A percentile compares a stretch with the other conserved stretches of the same genome.
Conservation (phyloP, 139 green algal species). For the Dunaliella sp. region DNA sequence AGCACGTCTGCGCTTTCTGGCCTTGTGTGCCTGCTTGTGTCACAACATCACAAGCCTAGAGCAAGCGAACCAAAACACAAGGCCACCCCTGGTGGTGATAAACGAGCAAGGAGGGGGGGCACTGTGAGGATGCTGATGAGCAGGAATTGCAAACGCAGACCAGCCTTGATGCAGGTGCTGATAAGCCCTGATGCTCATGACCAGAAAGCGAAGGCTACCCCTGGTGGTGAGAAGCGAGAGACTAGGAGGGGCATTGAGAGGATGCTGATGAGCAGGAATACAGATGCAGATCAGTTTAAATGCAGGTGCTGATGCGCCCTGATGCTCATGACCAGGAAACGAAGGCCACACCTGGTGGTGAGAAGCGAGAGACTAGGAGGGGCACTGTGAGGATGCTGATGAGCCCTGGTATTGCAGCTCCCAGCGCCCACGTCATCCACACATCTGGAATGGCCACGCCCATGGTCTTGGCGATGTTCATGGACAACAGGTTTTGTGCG, state of each 20-base stretch:
- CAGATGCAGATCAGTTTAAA: no score
- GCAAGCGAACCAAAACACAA: no score
- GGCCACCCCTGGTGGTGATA: conserved; percentile 2
- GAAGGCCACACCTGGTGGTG: conserved; percentile 11
- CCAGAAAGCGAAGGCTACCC: no score
- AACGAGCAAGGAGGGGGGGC: conserved; percentile 7
- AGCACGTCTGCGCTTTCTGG: no score
- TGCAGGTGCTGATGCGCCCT: no score
- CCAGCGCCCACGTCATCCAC: conserved; percentile 19
- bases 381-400: conserved; percentile 15
- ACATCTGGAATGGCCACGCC: conserved; percentile 17
- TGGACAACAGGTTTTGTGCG: conserved; percentile 95
- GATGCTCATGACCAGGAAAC: no score
- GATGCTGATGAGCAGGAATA: background rate
- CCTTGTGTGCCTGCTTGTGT: no score
- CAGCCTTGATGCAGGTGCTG: no score
- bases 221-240: conserved; percentile 9
- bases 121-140: conserved; percentile 6
- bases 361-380: conserved; percentile 9
- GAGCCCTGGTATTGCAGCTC: conserved; percentile 8
- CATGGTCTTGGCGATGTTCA: conserved; percentile 88
- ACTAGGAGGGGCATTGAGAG: conserved; percentile 17
- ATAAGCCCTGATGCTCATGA: no score
- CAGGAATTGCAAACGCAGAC: no score
- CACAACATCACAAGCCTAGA: no score